Evolutionary conservation across 2,329 filamentous ascomycete species (phyloP).

Genomic region (Coleophoma eucalyptorum): DNA sequence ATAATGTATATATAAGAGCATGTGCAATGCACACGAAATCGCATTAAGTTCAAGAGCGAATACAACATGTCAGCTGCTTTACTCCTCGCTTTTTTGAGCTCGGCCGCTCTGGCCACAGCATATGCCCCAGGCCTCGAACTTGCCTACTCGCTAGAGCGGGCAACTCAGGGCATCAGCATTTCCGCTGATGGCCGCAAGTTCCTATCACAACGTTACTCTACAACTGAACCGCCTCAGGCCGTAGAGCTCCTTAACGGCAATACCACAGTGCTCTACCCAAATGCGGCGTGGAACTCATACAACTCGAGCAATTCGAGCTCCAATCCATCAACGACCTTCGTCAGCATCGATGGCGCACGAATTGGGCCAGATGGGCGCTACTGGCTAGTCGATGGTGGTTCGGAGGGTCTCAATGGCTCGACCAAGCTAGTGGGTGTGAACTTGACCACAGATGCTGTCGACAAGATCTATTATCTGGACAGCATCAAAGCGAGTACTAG

Average conservation of each 20-base stretch:
- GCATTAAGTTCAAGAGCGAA: too few species aligned
- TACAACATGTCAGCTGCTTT: too few species aligned
- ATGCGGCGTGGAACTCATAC: constrained; percentile 28
- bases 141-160: not conserved
- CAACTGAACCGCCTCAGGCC: not conserved
- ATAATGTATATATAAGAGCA: too few species aligned
- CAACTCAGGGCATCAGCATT: not conserved
- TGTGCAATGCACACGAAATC: too few species aligned
- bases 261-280: constrained; percentile 20
- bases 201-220: not conserved
- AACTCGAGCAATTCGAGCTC: constrained; percentile 17
- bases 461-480: constrained; percentile 29
- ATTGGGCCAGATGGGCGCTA: not conserved
- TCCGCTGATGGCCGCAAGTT: not conserved
- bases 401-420: constrained; percentile 11
- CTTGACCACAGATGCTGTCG: constrained; percentile 22
- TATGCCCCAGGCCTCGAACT: not conserved
- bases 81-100: not conserved
- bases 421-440: constrained; percentile 26
- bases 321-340: constrained; percentile 18
- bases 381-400: not conserved
- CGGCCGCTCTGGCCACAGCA: not conserved
- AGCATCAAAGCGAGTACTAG: constrained; percentile 25
- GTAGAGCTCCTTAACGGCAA: constrained; percentile 3
- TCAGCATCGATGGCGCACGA: not conserved